Percentiles rank a stretch among this genome's conserved stretches.
These are phyloP conservation scores for Entamoeba nuttalli DNA, from an alignment of 208 protist species.

Conservation along the genomic window DNA sequence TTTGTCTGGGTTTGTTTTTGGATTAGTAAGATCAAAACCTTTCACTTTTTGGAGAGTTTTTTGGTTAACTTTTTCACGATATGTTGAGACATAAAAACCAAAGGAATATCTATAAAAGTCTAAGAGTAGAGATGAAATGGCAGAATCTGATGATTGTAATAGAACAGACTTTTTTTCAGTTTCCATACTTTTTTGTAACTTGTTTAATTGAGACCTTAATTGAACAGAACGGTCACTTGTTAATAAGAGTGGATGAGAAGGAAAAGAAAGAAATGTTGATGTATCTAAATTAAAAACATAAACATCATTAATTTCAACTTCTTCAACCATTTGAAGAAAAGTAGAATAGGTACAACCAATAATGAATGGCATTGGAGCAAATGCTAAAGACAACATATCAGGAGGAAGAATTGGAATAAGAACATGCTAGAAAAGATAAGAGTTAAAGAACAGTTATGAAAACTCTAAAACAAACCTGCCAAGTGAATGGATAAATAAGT, in stretches of 20 bases:
- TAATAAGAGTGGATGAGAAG: background rate
- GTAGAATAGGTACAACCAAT: background rate
- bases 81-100: background rate
- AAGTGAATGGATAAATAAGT: background rate
- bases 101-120: background rate
- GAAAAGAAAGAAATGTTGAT: background rate
- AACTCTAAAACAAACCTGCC: background rate
- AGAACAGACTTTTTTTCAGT: background rate
- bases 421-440: background rate
- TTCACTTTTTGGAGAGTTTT: background rate
- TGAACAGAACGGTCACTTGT: background rate
- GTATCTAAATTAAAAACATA: background rate
- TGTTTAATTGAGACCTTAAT: background rate
- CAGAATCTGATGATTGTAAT: background rate
- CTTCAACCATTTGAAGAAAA: background rate
- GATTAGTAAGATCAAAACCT: background rate
- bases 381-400: background rate
- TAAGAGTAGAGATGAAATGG: background rate
- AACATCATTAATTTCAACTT: background rate
- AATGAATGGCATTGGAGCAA: background rate
- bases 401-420: background rate
- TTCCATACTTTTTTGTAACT: background rate
- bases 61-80: background rate
- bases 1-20: background rate
- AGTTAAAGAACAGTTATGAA: too few relatives aligned